Evolutionary conservation across 2,329 filamentous ascomycete genomes (phyloP), one percentile per base, ranked within the genome.

Genomic region (Penicillium sp.): DNA sequence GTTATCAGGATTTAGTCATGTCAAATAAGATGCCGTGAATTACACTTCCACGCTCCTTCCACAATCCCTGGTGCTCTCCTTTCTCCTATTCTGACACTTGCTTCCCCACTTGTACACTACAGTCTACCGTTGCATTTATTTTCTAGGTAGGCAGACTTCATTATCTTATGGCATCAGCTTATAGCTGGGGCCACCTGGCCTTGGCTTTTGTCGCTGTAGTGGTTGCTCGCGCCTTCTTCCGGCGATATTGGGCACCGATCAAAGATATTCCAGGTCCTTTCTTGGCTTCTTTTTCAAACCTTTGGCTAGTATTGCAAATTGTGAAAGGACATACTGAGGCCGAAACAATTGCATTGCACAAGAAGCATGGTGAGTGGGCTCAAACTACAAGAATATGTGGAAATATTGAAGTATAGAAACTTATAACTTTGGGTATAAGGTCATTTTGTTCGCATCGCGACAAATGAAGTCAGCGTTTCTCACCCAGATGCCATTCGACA

Each of bases 211-310:
- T 55, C 16, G 26, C 35, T 13, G 22, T 44, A 24, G 16, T 61
- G 6, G 5, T 52, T 19, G 49, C 27, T 6, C 35, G 58, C 22
- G 55, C 50, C 3, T 10, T 64, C 4, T 47, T 57, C 31, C 60
- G 70, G 66, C 75, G 86, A 80, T 80, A 84, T 79, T 65, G 71
- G 41, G 75, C 73, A 1, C 66, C 77, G 0, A 70, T 79, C 56
- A 66, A 70, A 50, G 69, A 77, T 46, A 71, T 79, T 14, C 77
- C 78, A 0, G 78, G 78, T 0, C 78, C 77, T 0, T 75, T 75
- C 37, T 44, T 73, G 13, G 77, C 75, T 3, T 76, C 74, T 2
- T 73, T 78, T 51, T 72, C 75, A 0, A 69, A 68, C 19, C 56
- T 75, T 5, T 79, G 77, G 78, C 71, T 76, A 52, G 61, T 79